phyloP scores from a whole-genome alignment of 441 rosid genomes.

The Brassica hybrid region DNA sequence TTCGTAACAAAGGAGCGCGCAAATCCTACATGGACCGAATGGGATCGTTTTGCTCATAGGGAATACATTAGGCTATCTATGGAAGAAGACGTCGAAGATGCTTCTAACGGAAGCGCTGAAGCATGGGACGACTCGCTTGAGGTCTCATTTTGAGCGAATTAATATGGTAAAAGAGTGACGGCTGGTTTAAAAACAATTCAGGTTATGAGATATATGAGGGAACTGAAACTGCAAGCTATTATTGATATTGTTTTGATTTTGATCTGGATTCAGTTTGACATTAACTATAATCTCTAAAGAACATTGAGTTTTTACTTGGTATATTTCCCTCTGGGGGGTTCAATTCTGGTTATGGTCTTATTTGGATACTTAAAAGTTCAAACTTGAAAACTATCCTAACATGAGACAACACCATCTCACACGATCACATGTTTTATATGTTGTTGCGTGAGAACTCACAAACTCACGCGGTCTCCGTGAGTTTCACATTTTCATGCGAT shows the following conservation, averaged over 20 bases:
- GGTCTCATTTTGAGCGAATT: conserved; percentile 70
- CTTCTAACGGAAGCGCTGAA: conserved; percentile 96
- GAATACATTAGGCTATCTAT: conserved; percentile 97
- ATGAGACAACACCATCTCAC: no score
- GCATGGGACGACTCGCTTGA: conserved; percentile 99
- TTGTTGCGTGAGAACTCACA: no score
- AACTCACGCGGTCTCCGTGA: no score
- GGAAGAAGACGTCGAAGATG: conserved; percentile 99
- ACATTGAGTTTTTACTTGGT: neutral
- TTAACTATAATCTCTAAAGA: neutral
- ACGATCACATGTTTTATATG: no score
- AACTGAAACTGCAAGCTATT: neutral
- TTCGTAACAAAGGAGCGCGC: conserved; percentile 74
- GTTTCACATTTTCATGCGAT: no score
- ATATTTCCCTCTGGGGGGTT: neutral
- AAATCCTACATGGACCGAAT: conserved; percentile 96
- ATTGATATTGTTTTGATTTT: neutral
- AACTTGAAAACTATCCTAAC: no score
- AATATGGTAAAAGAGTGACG: neutral
- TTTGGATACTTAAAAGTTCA: neutral
- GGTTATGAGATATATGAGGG: conserved; percentile 6
- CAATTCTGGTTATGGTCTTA: neutral
- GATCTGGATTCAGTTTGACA: conserved; percentile 3
- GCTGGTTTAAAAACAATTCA: neutral
- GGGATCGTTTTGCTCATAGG: conserved; percentile 99